phyloP scores from a whole-genome alignment of 108 stramenopile species.

The Pinguiococcus pyrenoidosus region DNA sequence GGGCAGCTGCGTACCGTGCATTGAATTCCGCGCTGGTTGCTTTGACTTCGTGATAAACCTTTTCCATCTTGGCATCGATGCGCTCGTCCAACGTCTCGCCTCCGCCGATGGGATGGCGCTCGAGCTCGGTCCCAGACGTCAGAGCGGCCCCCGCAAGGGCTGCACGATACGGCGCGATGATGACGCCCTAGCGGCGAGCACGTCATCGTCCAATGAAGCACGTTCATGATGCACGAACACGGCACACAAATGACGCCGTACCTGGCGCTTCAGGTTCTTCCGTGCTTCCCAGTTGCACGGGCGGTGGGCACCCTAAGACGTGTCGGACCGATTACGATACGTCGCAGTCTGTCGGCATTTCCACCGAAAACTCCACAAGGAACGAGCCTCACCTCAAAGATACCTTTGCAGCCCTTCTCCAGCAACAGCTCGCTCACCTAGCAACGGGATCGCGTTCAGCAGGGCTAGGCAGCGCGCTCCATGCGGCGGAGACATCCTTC shows the following conservation, averaged over 20 bases:
- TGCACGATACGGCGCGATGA: background rate
- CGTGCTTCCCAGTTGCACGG: too few relatives aligned
- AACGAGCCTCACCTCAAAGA: constrained; percentile 76
- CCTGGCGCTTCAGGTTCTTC: constrained; percentile 52
- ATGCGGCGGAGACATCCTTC: background rate
- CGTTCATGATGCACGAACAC: constrained; percentile 61
- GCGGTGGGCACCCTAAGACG: too few relatives aligned
- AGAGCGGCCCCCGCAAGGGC: background rate
- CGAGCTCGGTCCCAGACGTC: too few relatives aligned
- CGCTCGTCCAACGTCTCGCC: constrained; percentile 57
- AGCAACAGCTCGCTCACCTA: constrained; percentile 50
- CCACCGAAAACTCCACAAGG: constrained; percentile 9
- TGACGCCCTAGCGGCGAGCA: background rate
- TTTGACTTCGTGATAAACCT: constrained; percentile 72
- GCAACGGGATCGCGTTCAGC: constrained; percentile 1
- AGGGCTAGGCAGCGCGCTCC: background rate
- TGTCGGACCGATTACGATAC: background rate
- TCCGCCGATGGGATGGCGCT: constrained; percentile 8
- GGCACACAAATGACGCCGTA: constrained; percentile 69
- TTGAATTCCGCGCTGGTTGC: constrained; percentile 67
- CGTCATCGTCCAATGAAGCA: constrained; percentile 36
- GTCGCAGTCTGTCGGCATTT: background rate
- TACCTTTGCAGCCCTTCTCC: constrained; percentile 70
- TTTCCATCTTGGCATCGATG: constrained; percentile 51
- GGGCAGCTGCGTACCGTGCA: constrained; percentile 32